Evolutionary conservation across 2,329 filamentous ascomycete species (phyloP).

Genomic region (Penicillium frequentans): DNA sequence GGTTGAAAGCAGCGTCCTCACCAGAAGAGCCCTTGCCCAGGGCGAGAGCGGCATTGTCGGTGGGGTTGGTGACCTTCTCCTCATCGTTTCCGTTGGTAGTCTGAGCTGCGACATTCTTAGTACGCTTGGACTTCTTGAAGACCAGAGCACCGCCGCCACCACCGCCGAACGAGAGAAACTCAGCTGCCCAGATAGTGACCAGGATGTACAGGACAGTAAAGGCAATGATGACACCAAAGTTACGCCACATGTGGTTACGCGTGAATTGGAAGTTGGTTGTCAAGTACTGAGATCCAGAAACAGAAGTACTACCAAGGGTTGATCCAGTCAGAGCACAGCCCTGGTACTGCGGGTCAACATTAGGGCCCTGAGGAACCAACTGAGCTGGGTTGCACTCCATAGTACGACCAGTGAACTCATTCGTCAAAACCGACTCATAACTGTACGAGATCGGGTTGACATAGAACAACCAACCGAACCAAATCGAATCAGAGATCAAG

Average conservation of each 20-base stretch:
- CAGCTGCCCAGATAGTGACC: slow-evolving; percentile 69
- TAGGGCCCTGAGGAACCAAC: slow-evolving; percentile 61
- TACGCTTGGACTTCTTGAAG: slow-evolving; percentile 66
- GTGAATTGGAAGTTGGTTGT: slow-evolving; percentile 53
- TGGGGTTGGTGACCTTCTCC: too few relatives aligned
- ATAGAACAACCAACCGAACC: slow-evolving; percentile 65
- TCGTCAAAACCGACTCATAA: slow-evolving; percentile 67
- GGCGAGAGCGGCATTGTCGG: too few relatives aligned
- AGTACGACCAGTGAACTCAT: slow-evolving; percentile 60
- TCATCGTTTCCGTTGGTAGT: too few relatives aligned
- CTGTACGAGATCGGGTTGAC: slow-evolving; percentile 58
- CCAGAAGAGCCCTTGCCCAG: slow-evolving; percentile 49
- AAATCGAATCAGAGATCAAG: slow-evolving; percentile 52
- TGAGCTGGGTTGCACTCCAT: slow-evolving; percentile 57
- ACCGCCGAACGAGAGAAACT: slow-evolving; percentile 64
- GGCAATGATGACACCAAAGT: slow-evolving; percentile 75
- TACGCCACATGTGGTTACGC: slow-evolving; percentile 63
- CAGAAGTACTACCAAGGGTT: slow-evolving; percentile 49
- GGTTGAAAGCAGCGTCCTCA: slow-evolving; percentile 37
- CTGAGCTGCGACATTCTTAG: too few relatives aligned
- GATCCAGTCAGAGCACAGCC: slow-evolving; percentile 65
- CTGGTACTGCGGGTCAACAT: slow-evolving; percentile 56
- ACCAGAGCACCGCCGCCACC: slow-evolving; percentile 67
- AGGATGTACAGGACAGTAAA: slow-evolving; percentile 73
- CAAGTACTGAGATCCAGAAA: slow-evolving; percentile 58